These are phyloP conservation scores for Santalum album DNA, from an alignment of 164 flowering plant genomes.

Conservation along the genomic window DNA sequence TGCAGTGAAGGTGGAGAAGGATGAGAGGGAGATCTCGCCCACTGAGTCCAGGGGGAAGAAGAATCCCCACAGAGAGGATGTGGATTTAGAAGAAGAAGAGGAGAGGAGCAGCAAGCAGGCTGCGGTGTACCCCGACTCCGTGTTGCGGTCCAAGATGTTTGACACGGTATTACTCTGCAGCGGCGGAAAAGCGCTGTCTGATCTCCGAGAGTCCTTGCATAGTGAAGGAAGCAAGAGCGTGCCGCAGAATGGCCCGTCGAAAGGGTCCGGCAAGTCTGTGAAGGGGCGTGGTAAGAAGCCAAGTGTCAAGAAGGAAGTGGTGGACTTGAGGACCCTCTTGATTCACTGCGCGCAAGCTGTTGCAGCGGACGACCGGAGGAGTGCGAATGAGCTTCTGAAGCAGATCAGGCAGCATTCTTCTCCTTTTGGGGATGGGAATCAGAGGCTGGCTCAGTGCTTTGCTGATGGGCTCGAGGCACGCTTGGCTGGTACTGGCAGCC, in stretches of 20 bases:
- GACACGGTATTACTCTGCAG: conserved; percentile 55
- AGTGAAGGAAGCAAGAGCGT: conserved; percentile 24
- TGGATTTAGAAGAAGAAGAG: conserved; percentile 25
- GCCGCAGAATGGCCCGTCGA: conserved; percentile 29
- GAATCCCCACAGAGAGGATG: conserved; percentile 31
- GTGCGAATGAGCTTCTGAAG: conserved; percentile 56
- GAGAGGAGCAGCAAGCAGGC: conserved; percentile 62
- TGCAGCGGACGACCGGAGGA: conserved; percentile 65
- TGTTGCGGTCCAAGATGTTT: conserved; percentile 36
- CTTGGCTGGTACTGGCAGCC: conserved; percentile 81
- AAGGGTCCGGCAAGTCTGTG: conserved; percentile 28
- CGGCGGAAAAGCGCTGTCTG: conserved; percentile 12
- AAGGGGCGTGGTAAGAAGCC: conserved; percentile 55
- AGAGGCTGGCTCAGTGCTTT: conserved; percentile 67
- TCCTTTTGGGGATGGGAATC: conserved; percentile 72
- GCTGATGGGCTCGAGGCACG: conserved; percentile 89
- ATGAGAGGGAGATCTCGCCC: conserved; percentile 13
- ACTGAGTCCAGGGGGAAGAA: conserved; percentile 39
- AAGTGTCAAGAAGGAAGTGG: conserved; percentile 48
- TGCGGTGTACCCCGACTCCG: conserved; percentile 36
- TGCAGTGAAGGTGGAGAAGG: conserved; percentile 24
- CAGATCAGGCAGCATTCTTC: conserved; percentile 73
- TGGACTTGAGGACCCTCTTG: conserved; percentile 75
- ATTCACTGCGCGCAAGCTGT: conserved; percentile 77
- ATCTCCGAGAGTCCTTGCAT: conserved; percentile 31